A percentile compares a stretch with the other conserved stretches of the same genome.
Conservation (phyloP, 768 basidiomycete species). For the Boletellus emodensis region DNA sequence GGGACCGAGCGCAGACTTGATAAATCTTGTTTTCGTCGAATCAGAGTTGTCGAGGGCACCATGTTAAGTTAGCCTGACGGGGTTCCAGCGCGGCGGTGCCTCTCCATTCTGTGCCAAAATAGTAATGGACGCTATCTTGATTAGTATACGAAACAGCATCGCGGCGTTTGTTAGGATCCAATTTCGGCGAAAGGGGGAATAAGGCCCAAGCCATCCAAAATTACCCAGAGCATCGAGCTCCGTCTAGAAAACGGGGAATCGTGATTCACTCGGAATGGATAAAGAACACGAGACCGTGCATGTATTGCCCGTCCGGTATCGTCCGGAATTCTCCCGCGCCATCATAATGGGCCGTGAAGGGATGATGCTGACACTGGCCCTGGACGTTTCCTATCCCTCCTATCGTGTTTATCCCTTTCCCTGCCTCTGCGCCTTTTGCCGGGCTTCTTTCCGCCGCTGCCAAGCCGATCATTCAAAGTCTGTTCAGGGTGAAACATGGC, state of each 20-base stretch:
- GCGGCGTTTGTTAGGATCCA: constrained; percentile 10
- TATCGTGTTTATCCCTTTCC: constrained; percentile 10
- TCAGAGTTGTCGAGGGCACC: constrained; percentile 20
- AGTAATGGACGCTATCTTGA: constrained; percentile 3
- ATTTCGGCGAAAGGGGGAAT: constrained; percentile 3
- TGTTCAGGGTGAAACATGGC: constrained; percentile 18
- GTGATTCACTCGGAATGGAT: neutral
- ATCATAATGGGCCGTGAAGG: constrained; percentile 10
- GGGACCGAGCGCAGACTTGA: constrained; percentile 4
- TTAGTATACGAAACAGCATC: constrained; percentile 7
- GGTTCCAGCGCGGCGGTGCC: constrained; percentile 3
- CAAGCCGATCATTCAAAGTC: constrained; percentile 19
- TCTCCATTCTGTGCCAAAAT: constrained; percentile 1
- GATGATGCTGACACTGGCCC: neutral
- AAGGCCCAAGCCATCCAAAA: neutral
- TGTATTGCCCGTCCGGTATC: constrained; percentile 15
- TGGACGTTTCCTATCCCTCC: constrained; percentile 11
- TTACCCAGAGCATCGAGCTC: neutral
- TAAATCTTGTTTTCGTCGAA: constrained; percentile 19
- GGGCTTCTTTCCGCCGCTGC: constrained; percentile 19
- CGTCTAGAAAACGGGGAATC: constrained; percentile 1
- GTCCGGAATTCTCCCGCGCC: constrained; percentile 15
- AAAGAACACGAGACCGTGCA: neutral
- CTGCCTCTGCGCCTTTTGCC: constrained; percentile 15
- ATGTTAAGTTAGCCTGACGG: neutral